Percentiles rank a stretch among this genome's conserved stretches.
phyloP scores from a whole-genome alignment of 2,329 filamentous ascomycete genomes.

The Epicoccum sorghinum region DNA sequence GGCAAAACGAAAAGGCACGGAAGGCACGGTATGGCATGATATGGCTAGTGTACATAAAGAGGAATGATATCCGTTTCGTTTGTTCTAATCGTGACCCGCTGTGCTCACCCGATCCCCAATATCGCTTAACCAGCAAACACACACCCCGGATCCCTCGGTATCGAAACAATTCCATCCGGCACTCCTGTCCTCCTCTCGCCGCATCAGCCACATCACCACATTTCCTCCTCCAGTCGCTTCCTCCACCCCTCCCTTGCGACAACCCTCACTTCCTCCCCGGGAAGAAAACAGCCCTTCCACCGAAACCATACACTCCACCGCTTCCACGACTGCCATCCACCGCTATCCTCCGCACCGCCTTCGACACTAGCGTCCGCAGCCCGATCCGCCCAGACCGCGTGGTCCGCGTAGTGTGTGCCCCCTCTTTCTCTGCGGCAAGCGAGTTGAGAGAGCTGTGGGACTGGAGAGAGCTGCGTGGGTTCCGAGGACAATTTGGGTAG shows the following conservation, averaged over 20 bases:
- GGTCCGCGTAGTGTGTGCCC: neutral
- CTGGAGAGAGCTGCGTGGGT: no score
- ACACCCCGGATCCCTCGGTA: no score
- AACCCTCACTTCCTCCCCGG: neutral
- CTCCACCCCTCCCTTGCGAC: neutral
- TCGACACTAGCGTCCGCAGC: neutral
- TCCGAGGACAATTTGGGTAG: no score
- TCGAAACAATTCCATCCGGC: no score
- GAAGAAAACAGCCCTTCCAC: neutral
- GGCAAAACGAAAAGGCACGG: neutral
- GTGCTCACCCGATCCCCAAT: neutral
- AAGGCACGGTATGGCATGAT: no score
- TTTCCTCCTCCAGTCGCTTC: neutral
- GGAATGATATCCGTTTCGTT: constrained; percentile 33
- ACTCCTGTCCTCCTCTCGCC: no score
- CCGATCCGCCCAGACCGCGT: neutral
- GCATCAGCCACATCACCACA: no score
- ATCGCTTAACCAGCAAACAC: neutral
- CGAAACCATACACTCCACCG: neutral
- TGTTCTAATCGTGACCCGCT: neutral
- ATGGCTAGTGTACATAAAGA: constrained; percentile 26
- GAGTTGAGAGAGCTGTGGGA: neutral
- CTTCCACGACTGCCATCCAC: neutral
- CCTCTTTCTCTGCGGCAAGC: neutral
- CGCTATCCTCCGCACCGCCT: neutral